These are phyloP conservation scores for Haplosporangium sp. DNA, from an alignment of 371 early-diverging fungal species.

Conservation along the genomic window DNA sequence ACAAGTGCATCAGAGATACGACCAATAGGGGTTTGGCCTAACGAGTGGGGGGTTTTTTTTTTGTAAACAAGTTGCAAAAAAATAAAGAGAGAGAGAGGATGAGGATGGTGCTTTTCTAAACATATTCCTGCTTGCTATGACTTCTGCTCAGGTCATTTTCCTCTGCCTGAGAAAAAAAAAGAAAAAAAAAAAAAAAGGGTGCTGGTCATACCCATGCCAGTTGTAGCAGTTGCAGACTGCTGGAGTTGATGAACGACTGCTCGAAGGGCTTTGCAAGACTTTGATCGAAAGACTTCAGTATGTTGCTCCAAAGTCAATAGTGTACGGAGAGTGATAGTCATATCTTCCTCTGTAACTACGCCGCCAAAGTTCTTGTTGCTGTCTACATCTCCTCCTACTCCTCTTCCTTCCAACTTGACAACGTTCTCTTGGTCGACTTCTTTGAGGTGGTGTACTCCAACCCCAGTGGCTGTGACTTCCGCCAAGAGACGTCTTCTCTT, in stretches of 20 bases:
- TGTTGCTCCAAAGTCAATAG: slow-evolving; percentile 50
- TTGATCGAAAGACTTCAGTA: slow-evolving; percentile 51
- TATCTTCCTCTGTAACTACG: slow-evolving; percentile 53
- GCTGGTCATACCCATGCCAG: slow-evolving; percentile 48
- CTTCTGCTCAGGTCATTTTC: not conserved
- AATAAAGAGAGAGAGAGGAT: not conserved
- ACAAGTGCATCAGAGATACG: slow-evolving; percentile 60
- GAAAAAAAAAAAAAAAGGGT: not conserved
- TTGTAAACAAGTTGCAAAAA: not conserved
- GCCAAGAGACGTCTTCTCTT: slow-evolving; percentile 57
- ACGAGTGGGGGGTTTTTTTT: not conserved
- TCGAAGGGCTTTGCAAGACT: slow-evolving; percentile 52
- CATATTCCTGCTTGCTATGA: not conserved
- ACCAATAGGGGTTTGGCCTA: slow-evolving; percentile 57
- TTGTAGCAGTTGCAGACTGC: slow-evolving; percentile 48
- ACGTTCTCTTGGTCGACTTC: slow-evolving; percentile 31
- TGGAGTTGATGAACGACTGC: slow-evolving; percentile 55
- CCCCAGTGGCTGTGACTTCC: slow-evolving; percentile 28
- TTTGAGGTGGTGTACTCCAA: slow-evolving; percentile 23
- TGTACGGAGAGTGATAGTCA: slow-evolving; percentile 52
- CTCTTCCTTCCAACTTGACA: not conserved
- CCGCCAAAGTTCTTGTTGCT: slow-evolving; percentile 27
- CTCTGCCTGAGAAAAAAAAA: no score
- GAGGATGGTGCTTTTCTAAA: not conserved
- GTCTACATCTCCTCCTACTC: not conserved